Evolutionary conservation across 2,329 filamentous ascomycete species (phyloP).

Genomic region (Microdochium bolleyi): DNA sequence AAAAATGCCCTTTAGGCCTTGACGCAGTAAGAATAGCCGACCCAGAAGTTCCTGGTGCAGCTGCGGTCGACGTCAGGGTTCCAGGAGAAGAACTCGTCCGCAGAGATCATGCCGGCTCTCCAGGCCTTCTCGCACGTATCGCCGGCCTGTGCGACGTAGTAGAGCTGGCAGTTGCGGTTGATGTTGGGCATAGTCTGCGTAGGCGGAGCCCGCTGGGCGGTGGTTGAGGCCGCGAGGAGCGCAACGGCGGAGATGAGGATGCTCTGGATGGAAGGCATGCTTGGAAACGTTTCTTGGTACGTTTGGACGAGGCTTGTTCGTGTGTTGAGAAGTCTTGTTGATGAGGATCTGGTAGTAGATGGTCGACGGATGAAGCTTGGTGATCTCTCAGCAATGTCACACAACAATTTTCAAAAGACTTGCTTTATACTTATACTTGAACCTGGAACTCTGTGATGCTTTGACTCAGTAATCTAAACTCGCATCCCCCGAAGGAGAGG

Average conservation of each 20-base stretch:
- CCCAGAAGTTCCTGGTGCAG: not conserved
- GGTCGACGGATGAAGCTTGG: too few relatives aligned
- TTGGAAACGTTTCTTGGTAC: too few relatives aligned
- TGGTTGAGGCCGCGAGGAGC: not conserved
- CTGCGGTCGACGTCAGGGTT: not conserved
- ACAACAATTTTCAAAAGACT: too few relatives aligned
- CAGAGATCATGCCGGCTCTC: not conserved
- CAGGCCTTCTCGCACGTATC: not conserved
- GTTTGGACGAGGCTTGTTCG: too few relatives aligned
- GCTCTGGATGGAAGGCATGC: not conserved
- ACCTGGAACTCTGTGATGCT: too few relatives aligned
- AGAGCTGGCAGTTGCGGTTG: not conserved
- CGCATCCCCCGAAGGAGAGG: too few relatives aligned
- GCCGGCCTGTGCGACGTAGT: not conserved
- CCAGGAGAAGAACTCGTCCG: not conserved
- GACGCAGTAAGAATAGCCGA: not conserved
- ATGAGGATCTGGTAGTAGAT: too few relatives aligned
- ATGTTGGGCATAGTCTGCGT: not conserved
- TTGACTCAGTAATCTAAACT: too few relatives aligned
- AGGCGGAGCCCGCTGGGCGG: not conserved
- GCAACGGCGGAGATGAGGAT: not conserved
- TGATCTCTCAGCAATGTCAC: too few relatives aligned
- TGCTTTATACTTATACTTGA: too few relatives aligned
- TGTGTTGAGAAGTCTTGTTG: too few relatives aligned
- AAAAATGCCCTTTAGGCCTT: too few relatives aligned